phyloP scores from a whole-genome alignment of 768 basidiomycete genomes.

The Nevesoporus exiguus region DNA sequence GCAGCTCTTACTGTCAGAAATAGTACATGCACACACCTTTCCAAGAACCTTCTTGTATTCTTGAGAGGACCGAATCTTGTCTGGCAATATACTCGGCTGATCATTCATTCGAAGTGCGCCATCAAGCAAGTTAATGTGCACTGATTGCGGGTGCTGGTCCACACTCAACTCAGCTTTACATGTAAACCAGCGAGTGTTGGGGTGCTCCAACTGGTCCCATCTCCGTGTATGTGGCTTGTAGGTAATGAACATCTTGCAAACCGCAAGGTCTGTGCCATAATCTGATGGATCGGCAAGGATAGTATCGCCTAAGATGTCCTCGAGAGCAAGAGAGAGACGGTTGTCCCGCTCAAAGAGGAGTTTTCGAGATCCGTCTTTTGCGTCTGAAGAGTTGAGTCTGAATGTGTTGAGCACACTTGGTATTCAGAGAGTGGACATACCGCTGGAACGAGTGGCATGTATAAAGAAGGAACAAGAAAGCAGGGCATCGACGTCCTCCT shows the following conservation, averaged over 20 bases:
- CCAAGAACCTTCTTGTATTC: neutral
- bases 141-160: neutral
- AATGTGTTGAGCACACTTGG: too few relatives aligned
- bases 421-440: too few relatives aligned
- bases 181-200: neutral
- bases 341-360: neutral
- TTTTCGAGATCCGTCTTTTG: neutral
- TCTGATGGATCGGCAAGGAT: neutral
- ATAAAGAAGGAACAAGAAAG: too few relatives aligned
- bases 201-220: neutral
- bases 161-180: neutral
- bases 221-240: neutral
- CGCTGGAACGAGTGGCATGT: too few relatives aligned
- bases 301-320: neutral
- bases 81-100: neutral
- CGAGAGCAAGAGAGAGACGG: neutral
- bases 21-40: neutral
- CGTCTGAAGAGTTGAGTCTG: too few relatives aligned
- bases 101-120: neutral
- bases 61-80: neutral
- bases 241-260: neutral
- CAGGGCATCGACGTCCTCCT: too few relatives aligned
- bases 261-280: neutral
- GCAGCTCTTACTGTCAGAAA: neutral
- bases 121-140: neutral